Conservation (phyloP, 176 grass and related monocot species). For the Zizania latifolia region DNA sequence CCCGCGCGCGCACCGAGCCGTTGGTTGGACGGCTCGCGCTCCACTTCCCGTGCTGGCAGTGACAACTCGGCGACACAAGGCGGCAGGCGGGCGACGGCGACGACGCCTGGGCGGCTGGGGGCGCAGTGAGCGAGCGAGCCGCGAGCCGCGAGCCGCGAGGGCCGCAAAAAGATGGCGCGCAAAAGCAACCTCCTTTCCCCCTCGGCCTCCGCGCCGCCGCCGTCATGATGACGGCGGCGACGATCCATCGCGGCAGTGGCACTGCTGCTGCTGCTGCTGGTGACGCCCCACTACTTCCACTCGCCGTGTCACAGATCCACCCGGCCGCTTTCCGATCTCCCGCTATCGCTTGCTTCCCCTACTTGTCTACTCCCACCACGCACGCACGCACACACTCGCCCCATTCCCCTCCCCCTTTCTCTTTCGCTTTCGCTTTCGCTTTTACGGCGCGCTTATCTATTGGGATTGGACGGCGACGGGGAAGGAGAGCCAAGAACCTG, state of each 20-base stretch:
- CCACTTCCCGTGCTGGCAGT: neutral
- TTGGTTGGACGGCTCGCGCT: neutral
- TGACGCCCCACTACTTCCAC: slow-evolving; percentile 36
- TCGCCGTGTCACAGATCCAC: slow-evolving; percentile 30
- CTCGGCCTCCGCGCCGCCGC: slow-evolving; percentile 15
- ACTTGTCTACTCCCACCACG: slow-evolving; percentile 44
- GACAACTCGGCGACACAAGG: neutral
- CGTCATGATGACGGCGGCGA: slow-evolving; percentile 50
- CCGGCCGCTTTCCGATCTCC: neutral
- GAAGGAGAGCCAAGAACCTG: neutral
- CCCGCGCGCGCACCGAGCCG: no score
- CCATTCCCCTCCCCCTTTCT: neutral
- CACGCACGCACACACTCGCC: neutral
- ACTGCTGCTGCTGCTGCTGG: slow-evolving; percentile 15
- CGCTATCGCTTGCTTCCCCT: slow-evolving; percentile 39
- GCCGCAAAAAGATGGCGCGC: slow-evolving; percentile 18
- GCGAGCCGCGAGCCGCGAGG: neutral
- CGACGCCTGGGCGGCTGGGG: no score
- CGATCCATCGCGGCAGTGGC: slow-evolving; percentile 8
- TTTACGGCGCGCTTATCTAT: slow-evolving; percentile 47
- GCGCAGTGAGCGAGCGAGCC: neutral
- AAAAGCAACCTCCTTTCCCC: slow-evolving; percentile 6
- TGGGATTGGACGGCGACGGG: slow-evolving; percentile 25
- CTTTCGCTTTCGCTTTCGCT: slow-evolving; percentile 32
- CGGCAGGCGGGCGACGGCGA: neutral